Conservation (phyloP, 2,329 filamentous ascomycete species). For the Dothiorella sarmentorum region DNA sequence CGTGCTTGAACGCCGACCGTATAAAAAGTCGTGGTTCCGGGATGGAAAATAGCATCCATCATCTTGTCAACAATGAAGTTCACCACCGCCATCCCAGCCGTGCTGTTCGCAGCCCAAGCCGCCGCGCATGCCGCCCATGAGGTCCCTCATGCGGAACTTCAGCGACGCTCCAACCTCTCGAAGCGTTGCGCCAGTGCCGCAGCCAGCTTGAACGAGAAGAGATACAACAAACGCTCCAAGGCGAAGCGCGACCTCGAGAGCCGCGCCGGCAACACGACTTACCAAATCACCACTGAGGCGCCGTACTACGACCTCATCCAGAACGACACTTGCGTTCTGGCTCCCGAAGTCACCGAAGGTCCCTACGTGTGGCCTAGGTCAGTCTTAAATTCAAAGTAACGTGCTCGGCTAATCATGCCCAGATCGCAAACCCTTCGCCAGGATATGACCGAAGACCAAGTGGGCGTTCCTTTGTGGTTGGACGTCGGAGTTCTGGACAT, state of each 20-base stretch:
- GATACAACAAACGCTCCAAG: slow-evolving; percentile 9
- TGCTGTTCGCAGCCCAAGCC: background rate
- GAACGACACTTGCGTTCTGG: slow-evolving; percentile 25
- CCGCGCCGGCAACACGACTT: slow-evolving; percentile 7
- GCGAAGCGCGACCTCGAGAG: slow-evolving; percentile 8
- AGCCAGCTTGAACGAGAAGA: slow-evolving; percentile 1
- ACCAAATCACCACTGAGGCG: slow-evolving; percentile 18
- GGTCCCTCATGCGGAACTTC: background rate
- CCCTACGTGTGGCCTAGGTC: slow-evolving; percentile 26
- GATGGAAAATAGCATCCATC: too few species aligned
- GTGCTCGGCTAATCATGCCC: too few species aligned
- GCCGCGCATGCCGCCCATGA: background rate
- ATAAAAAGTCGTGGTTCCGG: too few species aligned
- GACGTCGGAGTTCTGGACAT: slow-evolving; percentile 42
- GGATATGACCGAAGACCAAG: slow-evolving; percentile 36
- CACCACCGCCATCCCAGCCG: too few species aligned
- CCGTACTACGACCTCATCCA: slow-evolving; percentile 20
- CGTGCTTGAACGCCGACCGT: too few species aligned
- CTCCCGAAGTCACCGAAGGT: slow-evolving; percentile 27
- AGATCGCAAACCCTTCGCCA: slow-evolving; percentile 25
- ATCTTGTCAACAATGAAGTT: too few species aligned
- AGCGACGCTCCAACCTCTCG: background rate
- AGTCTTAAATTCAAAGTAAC: background rate
- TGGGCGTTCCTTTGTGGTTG: slow-evolving; percentile 38
- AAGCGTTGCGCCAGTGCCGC: background rate